These are phyloP conservation scores for Metschnikowia lunata DNA, from an alignment of 805 yeast species.

Conservation along the genomic window DNA sequence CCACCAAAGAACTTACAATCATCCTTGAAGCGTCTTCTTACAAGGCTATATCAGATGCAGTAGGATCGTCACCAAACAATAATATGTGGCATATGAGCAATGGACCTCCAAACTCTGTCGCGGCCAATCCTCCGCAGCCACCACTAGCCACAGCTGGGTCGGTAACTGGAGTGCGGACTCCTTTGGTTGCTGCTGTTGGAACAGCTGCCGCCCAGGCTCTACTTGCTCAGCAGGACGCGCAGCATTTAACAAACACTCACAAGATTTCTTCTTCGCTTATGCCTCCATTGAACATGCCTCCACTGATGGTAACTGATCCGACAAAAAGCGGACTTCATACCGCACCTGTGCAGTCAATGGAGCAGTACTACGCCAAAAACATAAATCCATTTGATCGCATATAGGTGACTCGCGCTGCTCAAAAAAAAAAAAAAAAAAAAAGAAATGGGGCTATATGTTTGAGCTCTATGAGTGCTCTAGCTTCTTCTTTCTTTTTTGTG, in stretches of 20 bases:
- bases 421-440: too few species aligned
- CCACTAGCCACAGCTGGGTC: not conserved
- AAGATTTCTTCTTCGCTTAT: not conserved
- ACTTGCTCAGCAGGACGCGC: conserved; percentile 12
- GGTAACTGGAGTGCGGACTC: conserved; percentile 12
- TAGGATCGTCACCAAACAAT: conserved; percentile 10
- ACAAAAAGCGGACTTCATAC: conserved; percentile 14
- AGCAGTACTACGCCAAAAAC: conserved; percentile 16
- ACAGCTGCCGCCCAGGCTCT: conserved; percentile 17
- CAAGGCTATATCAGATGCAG: conserved; percentile 14
- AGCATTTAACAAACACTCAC: not conserved
- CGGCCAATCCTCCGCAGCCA: not conserved
- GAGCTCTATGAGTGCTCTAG: not conserved
- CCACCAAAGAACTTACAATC: conserved; percentile 90
- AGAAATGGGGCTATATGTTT: too few species aligned
- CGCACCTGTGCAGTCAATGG: conserved; percentile 19
- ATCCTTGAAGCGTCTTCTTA: conserved; percentile 51
- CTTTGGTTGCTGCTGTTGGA: conserved; percentile 16
- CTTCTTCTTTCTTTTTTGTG: not conserved
- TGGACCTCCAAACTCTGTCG: conserved; percentile 2
- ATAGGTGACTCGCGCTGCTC: not conserved
- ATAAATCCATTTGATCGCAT: conserved; percentile 16
- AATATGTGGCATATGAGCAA: conserved; percentile 10
- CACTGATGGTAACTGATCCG: conserved; percentile 14
- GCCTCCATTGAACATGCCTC: conserved; percentile 11